phyloP scores from a whole-genome alignment of 2,329 filamentous ascomycete species.

The Venturia oleaginea region DNA sequence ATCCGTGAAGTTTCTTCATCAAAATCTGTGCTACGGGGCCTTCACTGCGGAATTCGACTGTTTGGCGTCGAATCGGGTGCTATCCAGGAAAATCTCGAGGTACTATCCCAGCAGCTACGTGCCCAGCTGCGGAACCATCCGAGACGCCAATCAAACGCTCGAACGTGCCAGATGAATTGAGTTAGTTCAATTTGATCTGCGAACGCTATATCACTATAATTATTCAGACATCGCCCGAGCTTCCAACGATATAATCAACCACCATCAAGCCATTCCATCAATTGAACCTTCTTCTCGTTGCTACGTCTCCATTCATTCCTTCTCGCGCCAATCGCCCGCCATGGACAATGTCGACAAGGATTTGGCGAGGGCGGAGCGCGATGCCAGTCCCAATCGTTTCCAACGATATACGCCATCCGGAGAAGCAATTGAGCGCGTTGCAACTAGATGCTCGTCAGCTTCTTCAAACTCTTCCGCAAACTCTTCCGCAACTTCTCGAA shows the following conservation, averaged over 20 bases:
- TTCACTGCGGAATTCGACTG: neutral
- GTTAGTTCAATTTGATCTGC: neutral
- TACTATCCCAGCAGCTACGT: neutral
- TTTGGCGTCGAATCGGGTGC: neutral
- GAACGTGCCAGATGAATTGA: neutral
- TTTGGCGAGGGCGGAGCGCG: conserved; percentile 8
- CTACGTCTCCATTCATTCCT: neutral
- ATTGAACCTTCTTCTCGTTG: neutral
- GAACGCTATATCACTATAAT: neutral
- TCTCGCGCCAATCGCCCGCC: neutral
- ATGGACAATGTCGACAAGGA: conserved; percentile 10
- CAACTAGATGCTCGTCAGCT: conserved; percentile 5
- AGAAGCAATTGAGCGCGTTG: conserved; percentile 13
- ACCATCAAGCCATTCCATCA: neutral
- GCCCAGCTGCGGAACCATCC: neutral
- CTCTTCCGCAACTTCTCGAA: neutral
- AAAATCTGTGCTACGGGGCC: neutral
- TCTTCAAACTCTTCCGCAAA: neutral
- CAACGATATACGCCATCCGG: conserved; percentile 3
- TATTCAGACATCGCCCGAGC: neutral
- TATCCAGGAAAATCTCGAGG: neutral
- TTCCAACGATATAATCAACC: neutral
- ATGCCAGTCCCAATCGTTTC: conserved; percentile 12
- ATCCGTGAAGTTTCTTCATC: neutral
- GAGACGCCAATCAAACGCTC: conserved; percentile 2